A percentile compares a stretch with the other conserved stretches of the same genome.
Evolutionary conservation across 805 yeast species (phyloP).

Genomic region (Metschnikowia orientalis): DNA sequence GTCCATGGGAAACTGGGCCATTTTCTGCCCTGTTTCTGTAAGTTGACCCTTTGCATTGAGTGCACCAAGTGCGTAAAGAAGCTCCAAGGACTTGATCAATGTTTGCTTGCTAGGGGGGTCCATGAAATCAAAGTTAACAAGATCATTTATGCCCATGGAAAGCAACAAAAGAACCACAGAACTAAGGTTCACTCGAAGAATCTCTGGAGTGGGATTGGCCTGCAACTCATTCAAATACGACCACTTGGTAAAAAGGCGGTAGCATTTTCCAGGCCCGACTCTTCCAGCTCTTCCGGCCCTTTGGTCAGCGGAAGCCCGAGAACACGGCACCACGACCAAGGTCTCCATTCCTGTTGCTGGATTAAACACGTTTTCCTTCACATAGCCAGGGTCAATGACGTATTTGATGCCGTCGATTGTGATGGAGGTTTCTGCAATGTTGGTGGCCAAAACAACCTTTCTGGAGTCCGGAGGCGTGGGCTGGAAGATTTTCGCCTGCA

Average conservation of each 20-base stretch:
- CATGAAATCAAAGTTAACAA: slow-evolving; percentile 81
- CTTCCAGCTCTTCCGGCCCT: slow-evolving; percentile 48
- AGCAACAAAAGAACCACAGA: slow-evolving; percentile 71
- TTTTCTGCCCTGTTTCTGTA: slow-evolving; percentile 71
- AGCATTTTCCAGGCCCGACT: slow-evolving; percentile 49
- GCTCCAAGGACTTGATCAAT: slow-evolving; percentile 69
- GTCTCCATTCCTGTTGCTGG: slow-evolving; percentile 43
- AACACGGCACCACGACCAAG: slow-evolving; percentile 43
- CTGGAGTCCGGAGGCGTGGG: slow-evolving; percentile 77
- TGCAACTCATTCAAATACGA: slow-evolving; percentile 75
- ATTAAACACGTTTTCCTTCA: slow-evolving; percentile 41
- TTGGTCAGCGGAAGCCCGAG: slow-evolving; percentile 44
- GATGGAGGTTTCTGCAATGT: slow-evolving; percentile 62
- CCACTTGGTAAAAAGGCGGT: slow-evolving; percentile 79
- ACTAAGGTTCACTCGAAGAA: slow-evolving; percentile 76
- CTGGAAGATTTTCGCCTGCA: slow-evolving; percentile 77
- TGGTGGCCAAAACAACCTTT: slow-evolving; percentile 90
- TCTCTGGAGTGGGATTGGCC: slow-evolving; percentile 83
- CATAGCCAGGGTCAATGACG: slow-evolving; percentile 45
- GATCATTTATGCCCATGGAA: slow-evolving; percentile 80
- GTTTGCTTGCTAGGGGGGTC: slow-evolving; percentile 81
- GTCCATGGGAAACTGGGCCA: slow-evolving; percentile 91
- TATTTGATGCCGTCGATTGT: slow-evolving; percentile 41
- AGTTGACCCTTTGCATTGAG: slow-evolving; percentile 73
- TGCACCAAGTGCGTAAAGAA: slow-evolving; percentile 84